Evolutionary conservation across 2,329 filamentous ascomycete species (phyloP).

Genomic region (Colletotrichum tropicicola): DNA sequence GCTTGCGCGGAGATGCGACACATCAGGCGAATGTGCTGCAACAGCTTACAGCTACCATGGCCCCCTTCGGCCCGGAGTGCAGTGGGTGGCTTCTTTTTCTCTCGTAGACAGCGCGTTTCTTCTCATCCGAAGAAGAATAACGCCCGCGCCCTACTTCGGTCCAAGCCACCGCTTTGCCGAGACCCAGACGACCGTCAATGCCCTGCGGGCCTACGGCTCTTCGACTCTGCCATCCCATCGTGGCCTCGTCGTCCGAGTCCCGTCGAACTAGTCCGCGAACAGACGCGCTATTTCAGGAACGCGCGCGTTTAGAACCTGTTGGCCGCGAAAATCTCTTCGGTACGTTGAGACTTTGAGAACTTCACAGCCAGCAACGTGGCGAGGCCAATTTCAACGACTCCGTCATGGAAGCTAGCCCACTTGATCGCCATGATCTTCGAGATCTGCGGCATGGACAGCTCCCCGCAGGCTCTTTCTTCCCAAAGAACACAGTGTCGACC

Average conservation of each 20-base stretch:
- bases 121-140: neutral
- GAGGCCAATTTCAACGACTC: conserved; percentile 5
- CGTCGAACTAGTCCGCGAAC: conserved; percentile 1
- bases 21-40: too few species aligned
- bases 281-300: conserved; percentile 24
- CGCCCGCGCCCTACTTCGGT: neutral
- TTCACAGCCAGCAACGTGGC: conserved; percentile 12
- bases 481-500: neutral
- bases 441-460: conserved; percentile 24
- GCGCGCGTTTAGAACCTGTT: conserved; percentile 3
- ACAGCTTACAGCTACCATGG: too few species aligned
- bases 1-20: too few species aligned
- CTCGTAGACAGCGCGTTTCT: neutral
- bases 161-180: conserved; percentile 4
- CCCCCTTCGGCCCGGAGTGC: neutral
- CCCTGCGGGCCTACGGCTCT: neutral
- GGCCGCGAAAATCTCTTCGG: neutral
- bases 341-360: too few species aligned
- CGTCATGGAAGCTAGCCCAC: conserved; percentile 5
- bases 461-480: neutral
- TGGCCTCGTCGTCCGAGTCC: neutral
- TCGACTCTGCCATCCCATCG: conserved; percentile 22
- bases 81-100: neutral
- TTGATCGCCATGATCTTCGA: conserved; percentile 25
- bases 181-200: neutral